These are phyloP conservation scores for Calonectria pauciramosa DNA, from an alignment of 2,329 filamentous ascomycete genomes.

Conservation along the genomic window DNA sequence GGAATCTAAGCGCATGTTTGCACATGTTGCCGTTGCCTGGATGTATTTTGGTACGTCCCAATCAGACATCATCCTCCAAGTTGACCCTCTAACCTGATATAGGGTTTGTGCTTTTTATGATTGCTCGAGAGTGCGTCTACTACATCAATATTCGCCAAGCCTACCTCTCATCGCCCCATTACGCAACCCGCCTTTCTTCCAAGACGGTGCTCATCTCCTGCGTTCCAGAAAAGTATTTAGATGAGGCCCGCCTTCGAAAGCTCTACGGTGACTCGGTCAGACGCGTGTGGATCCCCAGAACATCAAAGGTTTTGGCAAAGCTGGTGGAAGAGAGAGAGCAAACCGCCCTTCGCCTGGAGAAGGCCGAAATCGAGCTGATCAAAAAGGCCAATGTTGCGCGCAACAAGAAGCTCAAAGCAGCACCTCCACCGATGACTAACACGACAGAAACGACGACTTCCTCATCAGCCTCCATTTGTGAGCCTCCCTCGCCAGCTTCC, in stretches of 20 bases:
- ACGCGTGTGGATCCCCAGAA: slow-evolving; percentile 86
- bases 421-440: neutral
- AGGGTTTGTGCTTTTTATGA: slow-evolving; percentile 88
- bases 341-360: slow-evolving; percentile 85
- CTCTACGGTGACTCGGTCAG: slow-evolving; percentile 88
- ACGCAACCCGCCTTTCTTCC: slow-evolving; percentile 88
- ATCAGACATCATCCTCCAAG: neutral
- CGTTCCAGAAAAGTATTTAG: slow-evolving; percentile 83
- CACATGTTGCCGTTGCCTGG: slow-evolving; percentile 85
- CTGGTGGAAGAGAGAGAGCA: slow-evolving; percentile 86
- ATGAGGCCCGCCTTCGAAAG: slow-evolving; percentile 80
- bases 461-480: slow-evolving; percentile 28
- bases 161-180: slow-evolving; percentile 87
- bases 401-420: slow-evolving; percentile 61
- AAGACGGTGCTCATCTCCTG: slow-evolving; percentile 91
- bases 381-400: slow-evolving; percentile 81
- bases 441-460: neutral
- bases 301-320: slow-evolving; percentile 83
- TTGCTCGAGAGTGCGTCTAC: slow-evolving; percentile 90
- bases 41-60: slow-evolving; percentile 70
- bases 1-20: slow-evolving; percentile 76
- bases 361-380: slow-evolving; percentile 88
- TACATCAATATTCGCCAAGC: slow-evolving; percentile 95
- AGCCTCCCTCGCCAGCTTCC: slow-evolving; percentile 31
- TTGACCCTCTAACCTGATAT: slow-evolving; percentile 48